Evolutionary conservation across 495 filamentous ascomycete genomes (phyloP).

Genomic region (Lichenothelia convexa): DNA sequence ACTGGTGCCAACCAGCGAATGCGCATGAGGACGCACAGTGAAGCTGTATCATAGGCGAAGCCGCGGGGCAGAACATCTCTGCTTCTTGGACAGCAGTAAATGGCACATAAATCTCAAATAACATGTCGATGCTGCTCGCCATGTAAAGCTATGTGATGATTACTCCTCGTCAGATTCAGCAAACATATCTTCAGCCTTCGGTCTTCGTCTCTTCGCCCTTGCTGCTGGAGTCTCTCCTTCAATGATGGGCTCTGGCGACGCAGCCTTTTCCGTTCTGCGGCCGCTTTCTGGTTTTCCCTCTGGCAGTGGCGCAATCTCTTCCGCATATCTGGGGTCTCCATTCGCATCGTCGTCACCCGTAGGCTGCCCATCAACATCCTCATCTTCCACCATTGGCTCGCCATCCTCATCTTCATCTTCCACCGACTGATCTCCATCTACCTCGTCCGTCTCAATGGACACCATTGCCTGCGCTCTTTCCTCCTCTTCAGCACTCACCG

Average conservation of each 20-base stretch:
- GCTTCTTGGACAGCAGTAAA: no score
- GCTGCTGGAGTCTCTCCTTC: slow-evolving; percentile 21
- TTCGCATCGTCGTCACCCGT: slow-evolving; percentile 10
- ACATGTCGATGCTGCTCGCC: no score
- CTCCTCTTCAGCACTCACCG: slow-evolving; percentile 32
- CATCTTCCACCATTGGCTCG: slow-evolving; percentile 31
- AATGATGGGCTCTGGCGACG: slow-evolving; percentile 7
- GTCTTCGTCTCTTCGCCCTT: slow-evolving; percentile 28
- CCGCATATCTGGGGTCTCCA: slow-evolving; percentile 8
- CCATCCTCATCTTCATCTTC: slow-evolving; percentile 32
- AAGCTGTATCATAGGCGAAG: no score
- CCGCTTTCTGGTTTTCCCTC: background rate
- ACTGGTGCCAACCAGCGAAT: no score
- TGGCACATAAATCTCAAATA: no score
- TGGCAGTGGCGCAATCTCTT: background rate
- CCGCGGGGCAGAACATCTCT: no score
- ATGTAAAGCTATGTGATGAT: background rate
- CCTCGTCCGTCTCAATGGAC: slow-evolving; percentile 18
- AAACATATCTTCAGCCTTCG: slow-evolving; percentile 91
- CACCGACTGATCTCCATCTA: slow-evolving; percentile 34
- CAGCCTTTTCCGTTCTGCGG: slow-evolving; percentile 3
- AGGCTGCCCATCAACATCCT: slow-evolving; percentile 30
- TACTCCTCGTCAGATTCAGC: slow-evolving; percentile 36
- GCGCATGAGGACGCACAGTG: no score
- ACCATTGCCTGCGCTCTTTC: slow-evolving; percentile 16